Conservation (phyloP, 208 protist species). For the Trypanosoma vivax region DNA sequence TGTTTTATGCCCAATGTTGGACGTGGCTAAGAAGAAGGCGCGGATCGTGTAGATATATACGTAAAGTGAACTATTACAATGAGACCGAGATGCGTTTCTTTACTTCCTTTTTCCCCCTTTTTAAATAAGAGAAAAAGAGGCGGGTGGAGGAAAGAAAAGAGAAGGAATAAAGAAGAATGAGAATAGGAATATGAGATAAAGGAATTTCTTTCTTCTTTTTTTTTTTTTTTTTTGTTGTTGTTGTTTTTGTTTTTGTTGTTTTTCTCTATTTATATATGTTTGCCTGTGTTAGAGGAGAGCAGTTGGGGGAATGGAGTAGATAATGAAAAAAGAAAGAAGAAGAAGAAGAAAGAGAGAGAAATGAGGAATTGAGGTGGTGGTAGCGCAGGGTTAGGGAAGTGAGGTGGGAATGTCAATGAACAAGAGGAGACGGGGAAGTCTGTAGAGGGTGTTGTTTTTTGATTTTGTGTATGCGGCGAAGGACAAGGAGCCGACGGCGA, state of each 20-base stretch:
- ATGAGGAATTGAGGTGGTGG: no score
- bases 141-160: conserved; percentile 1
- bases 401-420: no score
- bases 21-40: no score
- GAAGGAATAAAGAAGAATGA: conserved; percentile 3
- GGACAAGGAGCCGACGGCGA: not conserved
- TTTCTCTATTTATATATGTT: not conserved
- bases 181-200: not conserved
- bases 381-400: no score
- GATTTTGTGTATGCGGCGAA: not conserved
- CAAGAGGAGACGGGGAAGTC: no score
- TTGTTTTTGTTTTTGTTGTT: not conserved
- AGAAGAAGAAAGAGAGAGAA: not conserved
- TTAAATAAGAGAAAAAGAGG: conserved; percentile 4
- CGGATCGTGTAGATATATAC: no score
- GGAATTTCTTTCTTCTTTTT: conserved; percentile 1
- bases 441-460: no score
- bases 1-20: conserved; percentile 1
- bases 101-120: conserved; percentile 12
- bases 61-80: no score
- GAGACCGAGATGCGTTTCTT: conserved; percentile 1
- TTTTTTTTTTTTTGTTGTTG: not conserved
- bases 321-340: not conserved
- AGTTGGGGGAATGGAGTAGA: not conserved
- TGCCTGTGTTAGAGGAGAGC: not conserved